Evolutionary conservation across 2,329 filamentous ascomycete genomes (phyloP).

Genomic region (Phialophora verrucosa): DNA sequence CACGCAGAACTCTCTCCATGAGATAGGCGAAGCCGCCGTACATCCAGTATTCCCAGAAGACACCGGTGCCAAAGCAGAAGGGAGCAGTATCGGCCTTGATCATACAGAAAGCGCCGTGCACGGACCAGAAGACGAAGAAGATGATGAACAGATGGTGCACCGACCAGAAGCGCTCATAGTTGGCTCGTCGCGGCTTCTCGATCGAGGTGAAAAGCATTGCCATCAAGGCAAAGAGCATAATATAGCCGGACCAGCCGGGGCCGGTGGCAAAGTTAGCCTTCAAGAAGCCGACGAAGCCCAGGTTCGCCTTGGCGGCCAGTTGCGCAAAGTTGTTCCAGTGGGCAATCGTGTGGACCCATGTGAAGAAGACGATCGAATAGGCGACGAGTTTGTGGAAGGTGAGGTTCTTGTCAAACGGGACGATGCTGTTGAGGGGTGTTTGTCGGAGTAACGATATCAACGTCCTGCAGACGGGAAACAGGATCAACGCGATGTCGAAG

Average conservation of each 20-base stretch:
- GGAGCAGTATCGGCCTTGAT: constrained; percentile 82
- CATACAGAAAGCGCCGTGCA: constrained; percentile 89
- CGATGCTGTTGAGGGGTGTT: constrained; percentile 82
- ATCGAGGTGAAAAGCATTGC: constrained; percentile 78
- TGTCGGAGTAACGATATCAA: constrained; percentile 80
- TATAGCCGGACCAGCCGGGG: constrained; percentile 83
- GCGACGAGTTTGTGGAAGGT: constrained; percentile 84
- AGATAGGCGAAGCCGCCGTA: constrained; percentile 82
- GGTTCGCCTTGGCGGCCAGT: constrained; percentile 73
- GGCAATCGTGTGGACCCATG: constrained; percentile 82
- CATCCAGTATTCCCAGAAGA: constrained; percentile 92
- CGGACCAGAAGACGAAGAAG: constrained; percentile 91
- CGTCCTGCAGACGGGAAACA: constrained; percentile 75
- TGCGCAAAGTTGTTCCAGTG: constrained; percentile 88
- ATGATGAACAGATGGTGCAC: constrained; percentile 86
- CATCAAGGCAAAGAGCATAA: constrained; percentile 80
- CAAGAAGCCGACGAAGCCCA: constrained; percentile 79
- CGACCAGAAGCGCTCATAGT: constrained; percentile 91
- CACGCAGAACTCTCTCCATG: constrained; percentile 76
- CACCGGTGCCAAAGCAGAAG: constrained; percentile 76
- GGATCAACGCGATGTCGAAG: constrained; percentile 78
- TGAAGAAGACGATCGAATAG: constrained; percentile 88
- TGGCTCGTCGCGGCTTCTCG: constrained; percentile 77
- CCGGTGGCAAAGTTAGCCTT: constrained; percentile 78
- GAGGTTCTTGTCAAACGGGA: constrained; percentile 65